Percentiles rank a stretch among this genome's conserved stretches.
Conservation (phyloP, 1,284 basidiomycete species). For the Cryptococcus sp. region DNA sequence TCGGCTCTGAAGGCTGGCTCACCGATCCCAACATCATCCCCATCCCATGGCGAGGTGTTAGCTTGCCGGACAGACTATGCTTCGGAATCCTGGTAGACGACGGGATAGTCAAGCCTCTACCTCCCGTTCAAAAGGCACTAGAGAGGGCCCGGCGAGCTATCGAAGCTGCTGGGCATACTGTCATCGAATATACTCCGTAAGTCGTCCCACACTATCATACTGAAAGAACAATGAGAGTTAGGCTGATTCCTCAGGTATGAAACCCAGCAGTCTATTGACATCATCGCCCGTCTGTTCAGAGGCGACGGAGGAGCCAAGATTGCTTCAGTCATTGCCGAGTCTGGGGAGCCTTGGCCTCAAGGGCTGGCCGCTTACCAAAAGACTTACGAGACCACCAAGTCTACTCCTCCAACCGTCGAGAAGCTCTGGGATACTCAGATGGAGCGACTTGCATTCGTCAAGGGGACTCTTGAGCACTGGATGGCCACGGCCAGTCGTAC, state of each 20-base stretch:
- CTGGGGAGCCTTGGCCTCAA: not conserved
- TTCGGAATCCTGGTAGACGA: conserved; percentile 51
- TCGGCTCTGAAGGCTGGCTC: conserved; percentile 38
- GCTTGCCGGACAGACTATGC: conserved; percentile 30
- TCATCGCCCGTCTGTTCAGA: conserved; percentile 31
- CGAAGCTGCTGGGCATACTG: conserved; percentile 20
- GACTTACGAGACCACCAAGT: not conserved
- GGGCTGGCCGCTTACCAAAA: not conserved
- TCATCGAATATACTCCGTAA: conserved; percentile 38
- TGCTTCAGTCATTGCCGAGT: conserved; percentile 4
- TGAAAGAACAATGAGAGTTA: conserved; percentile 3
- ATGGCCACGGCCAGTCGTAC: conserved; percentile 22
- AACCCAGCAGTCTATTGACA: conserved; percentile 9
- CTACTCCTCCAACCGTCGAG: conserved; percentile 21
- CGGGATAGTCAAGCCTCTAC: conserved; percentile 61
- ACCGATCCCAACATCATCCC: conserved; percentile 30
- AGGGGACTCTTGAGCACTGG: conserved; percentile 33
- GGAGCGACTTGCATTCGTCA: conserved; percentile 25
- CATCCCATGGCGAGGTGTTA: conserved; percentile 40
- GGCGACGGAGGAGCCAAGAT: conserved; percentile 42
- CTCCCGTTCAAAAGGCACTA: conserved; percentile 64
- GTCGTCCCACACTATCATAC: too few species aligned
- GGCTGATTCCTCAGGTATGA: conserved; percentile 14
- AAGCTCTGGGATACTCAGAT: conserved; percentile 32
- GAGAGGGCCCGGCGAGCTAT: conserved; percentile 48